Base-by-base conservation (phyloP, 2,329 filamentous ascomycete genomes). In the Pestalotiopsis sp. region DNA sequence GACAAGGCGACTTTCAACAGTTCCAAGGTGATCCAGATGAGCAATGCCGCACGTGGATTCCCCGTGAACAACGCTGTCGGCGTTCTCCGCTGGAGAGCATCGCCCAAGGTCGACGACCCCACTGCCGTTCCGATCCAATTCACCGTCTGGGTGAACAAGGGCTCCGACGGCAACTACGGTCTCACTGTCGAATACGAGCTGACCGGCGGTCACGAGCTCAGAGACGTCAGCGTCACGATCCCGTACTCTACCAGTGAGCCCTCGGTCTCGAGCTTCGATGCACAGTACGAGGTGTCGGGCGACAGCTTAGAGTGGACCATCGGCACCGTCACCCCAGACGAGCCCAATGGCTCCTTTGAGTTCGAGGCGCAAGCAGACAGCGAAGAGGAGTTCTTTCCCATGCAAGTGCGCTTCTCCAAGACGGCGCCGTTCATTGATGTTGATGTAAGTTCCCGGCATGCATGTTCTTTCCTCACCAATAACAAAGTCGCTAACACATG, bases 351-450 rank as follows among this genome's bases (percentile, higher is more conserved):
- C 20, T 92, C 93, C 61, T 98, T 99, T 76, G 96, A 99, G 80
- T 98, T 99, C 73, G 96, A 98, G 81, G 94, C 94, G 1, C 90
- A 93, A 79, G 93, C 93, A 12, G 89, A 90, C 67, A 93, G 95
- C 73, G 96, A 98, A 78, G 91, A 93, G 68, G 95, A 98, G 75
- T 98, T 98, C 84, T 99, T 99, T 90, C 96, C 96, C 1, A 98
- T 99, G 95, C 92, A 89, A 66, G 91, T 98, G 70, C 88, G 91
- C 67, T 99, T 99, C 82, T 91, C 89, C 71, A 98, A 97, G 87
- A 88, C 90, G 57, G 89, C 87, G 69, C 95, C 96, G 36, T 97
- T 93, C 80, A 88, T 98, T 64, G 94, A 98, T 76, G 93, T 99
- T 72, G 94, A 98, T 83, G 95, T 98, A 86, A 91, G 92, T 88